phyloP scores from a whole-genome alignment of 2,329 filamentous ascomycete genomes.

The Sordariomycetes sp. region DNA sequence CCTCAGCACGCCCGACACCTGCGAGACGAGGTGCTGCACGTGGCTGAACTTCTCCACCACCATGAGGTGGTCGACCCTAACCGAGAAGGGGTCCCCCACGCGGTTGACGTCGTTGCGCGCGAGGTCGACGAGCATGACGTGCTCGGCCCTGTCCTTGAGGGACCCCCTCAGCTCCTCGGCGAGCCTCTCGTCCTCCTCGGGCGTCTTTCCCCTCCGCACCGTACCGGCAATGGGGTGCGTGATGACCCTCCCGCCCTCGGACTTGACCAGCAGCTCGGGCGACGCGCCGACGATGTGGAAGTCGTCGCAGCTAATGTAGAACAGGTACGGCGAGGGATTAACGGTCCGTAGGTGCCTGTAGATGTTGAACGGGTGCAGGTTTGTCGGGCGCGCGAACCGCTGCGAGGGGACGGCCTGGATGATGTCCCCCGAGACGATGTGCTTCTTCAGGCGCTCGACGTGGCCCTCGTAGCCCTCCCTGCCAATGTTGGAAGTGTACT shows the following conservation, averaged over 20 bases:
- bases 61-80: constrained; percentile 88
- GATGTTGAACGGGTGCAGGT: constrained; percentile 92
- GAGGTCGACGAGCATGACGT: constrained; percentile 96
- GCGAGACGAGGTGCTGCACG: constrained; percentile 92
- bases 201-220: constrained; percentile 70
- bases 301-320: constrained; percentile 82
- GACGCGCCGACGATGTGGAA: constrained; percentile 95
- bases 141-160: constrained; percentile 84
- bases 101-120: constrained; percentile 95
- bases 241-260: constrained; percentile 74
- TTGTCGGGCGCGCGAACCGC: constrained; percentile 78
- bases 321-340: constrained; percentile 94
- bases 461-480: constrained; percentile 81
- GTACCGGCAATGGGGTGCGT: constrained; percentile 97
- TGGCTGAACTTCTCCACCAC: constrained; percentile 90
- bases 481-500: constrained; percentile 89
- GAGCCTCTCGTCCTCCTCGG: constrained; percentile 69
- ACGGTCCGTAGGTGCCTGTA: constrained; percentile 94
- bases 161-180: constrained; percentile 65
- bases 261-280: constrained; percentile 88
- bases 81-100: constrained; percentile 81
- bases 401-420: constrained; percentile 97
- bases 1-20: constrained; percentile 84
- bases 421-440: constrained; percentile 86
- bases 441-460: constrained; percentile 73